Percentiles rank a stretch among this genome's conserved stretches.
These are phyloP conservation scores for Aspergillus latus DNA, from an alignment of 2,329 filamentous ascomycete genomes.

Conservation along the genomic window DNA sequence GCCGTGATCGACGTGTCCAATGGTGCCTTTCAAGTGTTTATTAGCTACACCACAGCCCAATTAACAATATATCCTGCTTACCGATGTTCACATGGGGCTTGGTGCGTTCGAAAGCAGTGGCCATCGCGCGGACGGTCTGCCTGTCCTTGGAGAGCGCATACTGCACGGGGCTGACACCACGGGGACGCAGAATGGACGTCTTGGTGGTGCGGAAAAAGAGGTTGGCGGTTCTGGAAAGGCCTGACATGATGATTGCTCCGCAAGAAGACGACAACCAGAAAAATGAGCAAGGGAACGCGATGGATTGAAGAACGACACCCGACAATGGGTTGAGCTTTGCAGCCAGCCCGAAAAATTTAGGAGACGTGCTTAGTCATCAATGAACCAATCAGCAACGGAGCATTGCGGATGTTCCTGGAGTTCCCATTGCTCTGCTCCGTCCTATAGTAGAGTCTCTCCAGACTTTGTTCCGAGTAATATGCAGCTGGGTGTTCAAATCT, in stretches of 20 bases:
- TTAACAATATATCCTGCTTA: constrained; percentile 43
- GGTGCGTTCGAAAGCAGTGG: constrained; percentile 72
- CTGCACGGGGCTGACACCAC: constrained; percentile 73
- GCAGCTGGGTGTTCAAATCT: too few species aligned
- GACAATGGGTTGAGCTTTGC: constrained; percentile 13
- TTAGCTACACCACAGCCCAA: not conserved
- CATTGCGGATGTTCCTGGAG: constrained; percentile 31
- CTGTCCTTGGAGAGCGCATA: constrained; percentile 49
- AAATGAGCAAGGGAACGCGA: constrained; percentile 30
- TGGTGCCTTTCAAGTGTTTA: constrained; percentile 68
- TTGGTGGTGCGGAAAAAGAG: constrained; percentile 82
- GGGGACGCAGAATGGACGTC: constrained; percentile 67
- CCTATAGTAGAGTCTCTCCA: not conserved
- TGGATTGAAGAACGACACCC: constrained; percentile 26
- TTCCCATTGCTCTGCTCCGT: not conserved
- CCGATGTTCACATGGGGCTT: constrained; percentile 99
- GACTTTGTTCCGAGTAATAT: too few species aligned
- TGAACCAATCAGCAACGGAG: constrained; percentile 32
- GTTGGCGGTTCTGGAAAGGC: constrained; percentile 72
- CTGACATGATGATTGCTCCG: constrained; percentile 66
- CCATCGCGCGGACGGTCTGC: constrained; percentile 55
- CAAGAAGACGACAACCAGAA: constrained; percentile 32
- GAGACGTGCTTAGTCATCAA: constrained; percentile 39
- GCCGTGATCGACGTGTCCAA: constrained; percentile 99
- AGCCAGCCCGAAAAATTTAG: constrained; percentile 35